Evolutionary conservation across 116 monocot genomes (phyloP).

Genomic region (Cymodocea nodosa): DNA sequence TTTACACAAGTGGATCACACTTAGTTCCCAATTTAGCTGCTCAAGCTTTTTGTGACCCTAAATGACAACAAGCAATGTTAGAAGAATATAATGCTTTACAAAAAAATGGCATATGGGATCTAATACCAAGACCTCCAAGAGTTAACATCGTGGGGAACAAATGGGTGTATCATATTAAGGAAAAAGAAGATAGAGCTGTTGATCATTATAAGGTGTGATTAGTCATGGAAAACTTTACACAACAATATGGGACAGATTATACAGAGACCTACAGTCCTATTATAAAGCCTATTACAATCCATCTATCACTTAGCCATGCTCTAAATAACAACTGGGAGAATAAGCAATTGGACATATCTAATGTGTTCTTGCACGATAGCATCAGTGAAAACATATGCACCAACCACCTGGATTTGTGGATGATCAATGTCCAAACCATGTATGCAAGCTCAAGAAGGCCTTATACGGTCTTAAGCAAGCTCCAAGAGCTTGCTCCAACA

Average conservation of each 20-base stretch:
- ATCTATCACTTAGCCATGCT: neutral
- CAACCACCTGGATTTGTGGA: neutral
- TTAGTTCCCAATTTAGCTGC: too few species aligned
- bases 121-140: neutral
- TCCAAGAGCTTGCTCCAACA: neutral
- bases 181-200: neutral
- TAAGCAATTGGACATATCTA: neutral
- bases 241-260: neutral
- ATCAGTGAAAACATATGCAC: neutral
- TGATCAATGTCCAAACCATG: neutral
- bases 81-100: neutral
- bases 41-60: too few species aligned
- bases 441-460: neutral
- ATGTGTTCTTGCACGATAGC: constrained; percentile 3
- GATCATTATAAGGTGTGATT: neutral
- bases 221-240: neutral
- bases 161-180: neutral
- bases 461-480: constrained; percentile 1
- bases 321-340: neutral
- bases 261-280: neutral
- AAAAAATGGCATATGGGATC: neutral
- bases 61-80: neutral
- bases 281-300: neutral
- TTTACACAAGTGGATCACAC: too few species aligned
- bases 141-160: neutral